A percentile compares a stretch with the other conserved stretches of the same genome.
Evolutionary conservation across 2,329 filamentous ascomycete genomes (phyloP).

Genomic region (Didymosphaeria variabile): DNA sequence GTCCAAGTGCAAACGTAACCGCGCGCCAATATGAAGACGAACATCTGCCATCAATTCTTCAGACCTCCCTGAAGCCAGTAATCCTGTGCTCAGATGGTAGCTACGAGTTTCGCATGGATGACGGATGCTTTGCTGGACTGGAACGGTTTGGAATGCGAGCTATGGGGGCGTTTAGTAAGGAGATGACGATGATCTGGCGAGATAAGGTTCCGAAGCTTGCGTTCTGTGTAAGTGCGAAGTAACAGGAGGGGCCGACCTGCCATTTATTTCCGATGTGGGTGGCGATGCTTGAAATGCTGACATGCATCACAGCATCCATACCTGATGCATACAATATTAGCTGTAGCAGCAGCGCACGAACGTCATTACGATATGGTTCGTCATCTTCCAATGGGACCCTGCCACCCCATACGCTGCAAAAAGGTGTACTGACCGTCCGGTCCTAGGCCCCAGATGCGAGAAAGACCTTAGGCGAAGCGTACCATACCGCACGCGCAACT

Average conservation of each 20-base stretch:
- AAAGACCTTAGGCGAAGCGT: constrained; percentile 44
- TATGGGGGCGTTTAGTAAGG: neutral
- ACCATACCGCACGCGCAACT: constrained; percentile 57
- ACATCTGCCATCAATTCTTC: neutral
- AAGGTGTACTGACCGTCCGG: neutral
- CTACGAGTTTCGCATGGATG: neutral
- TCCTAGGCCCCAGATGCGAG: neutral
- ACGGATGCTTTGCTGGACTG: neutral
- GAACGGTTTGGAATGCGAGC: neutral
- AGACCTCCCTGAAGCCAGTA: neutral
- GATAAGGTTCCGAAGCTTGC: neutral
- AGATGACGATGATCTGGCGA: neutral
- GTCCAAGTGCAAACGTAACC: neutral
- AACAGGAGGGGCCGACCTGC: no score
- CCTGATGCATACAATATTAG: constrained; percentile 61
- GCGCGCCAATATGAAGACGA: neutral
- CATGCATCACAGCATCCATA: constrained; percentile 52
- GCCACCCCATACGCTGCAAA: neutral
- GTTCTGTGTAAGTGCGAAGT: neutral
- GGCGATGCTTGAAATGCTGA: neutral
- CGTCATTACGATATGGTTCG: constrained; percentile 48
- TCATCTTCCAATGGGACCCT: neutral
- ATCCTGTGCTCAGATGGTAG: neutral
- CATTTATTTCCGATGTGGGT: neutral
- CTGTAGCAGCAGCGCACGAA: constrained; percentile 62